phyloP scores from a whole-genome alignment of 148 eudicot genomes.

The Spergularia bocconei region DNA sequence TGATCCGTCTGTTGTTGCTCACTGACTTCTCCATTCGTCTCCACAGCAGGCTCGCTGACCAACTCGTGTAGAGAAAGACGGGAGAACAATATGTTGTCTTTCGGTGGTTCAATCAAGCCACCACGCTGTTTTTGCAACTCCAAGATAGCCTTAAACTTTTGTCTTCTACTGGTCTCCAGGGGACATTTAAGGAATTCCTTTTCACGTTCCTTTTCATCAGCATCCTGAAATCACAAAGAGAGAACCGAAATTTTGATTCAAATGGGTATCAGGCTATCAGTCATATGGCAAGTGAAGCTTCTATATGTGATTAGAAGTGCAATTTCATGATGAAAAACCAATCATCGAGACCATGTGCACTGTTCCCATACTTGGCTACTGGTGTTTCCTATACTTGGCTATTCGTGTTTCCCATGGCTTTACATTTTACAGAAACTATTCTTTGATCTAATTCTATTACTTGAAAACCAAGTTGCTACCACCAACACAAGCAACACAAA shows the following conservation, averaged over 20 bases:
- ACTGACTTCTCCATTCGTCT: slow-evolving; percentile 19
- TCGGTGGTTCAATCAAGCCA: slow-evolving; percentile 76
- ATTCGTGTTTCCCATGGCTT: not conserved
- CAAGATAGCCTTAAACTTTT: slow-evolving; percentile 57
- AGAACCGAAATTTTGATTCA: not conserved
- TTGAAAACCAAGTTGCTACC: no score
- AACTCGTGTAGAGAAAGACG: slow-evolving; percentile 52
- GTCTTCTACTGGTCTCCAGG: slow-evolving; percentile 61
- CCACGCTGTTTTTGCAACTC: slow-evolving; percentile 35
- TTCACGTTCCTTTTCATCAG: slow-evolving; percentile 29
- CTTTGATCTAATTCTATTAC: not conserved
- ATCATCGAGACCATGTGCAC: not conserved
- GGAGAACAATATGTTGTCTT: slow-evolving; percentile 54
- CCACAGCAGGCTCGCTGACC: slow-evolving; percentile 31
- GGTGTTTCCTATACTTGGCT: not conserved
- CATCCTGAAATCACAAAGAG: slow-evolving; percentile 27
- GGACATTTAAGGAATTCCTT: slow-evolving; percentile 51
- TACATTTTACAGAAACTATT: not conserved
- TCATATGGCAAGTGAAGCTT: not conserved
- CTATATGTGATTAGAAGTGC: no score
- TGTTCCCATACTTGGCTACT: not conserved
- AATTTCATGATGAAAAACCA: not conserved
- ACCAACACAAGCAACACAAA: not conserved
- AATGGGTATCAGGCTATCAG: slow-evolving; percentile 1
- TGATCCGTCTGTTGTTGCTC: slow-evolving; percentile 27